These are phyloP conservation scores for Magnolia kwangsiensis DNA, from an alignment of 164 flowering plant species.

Conservation along the genomic window DNA sequence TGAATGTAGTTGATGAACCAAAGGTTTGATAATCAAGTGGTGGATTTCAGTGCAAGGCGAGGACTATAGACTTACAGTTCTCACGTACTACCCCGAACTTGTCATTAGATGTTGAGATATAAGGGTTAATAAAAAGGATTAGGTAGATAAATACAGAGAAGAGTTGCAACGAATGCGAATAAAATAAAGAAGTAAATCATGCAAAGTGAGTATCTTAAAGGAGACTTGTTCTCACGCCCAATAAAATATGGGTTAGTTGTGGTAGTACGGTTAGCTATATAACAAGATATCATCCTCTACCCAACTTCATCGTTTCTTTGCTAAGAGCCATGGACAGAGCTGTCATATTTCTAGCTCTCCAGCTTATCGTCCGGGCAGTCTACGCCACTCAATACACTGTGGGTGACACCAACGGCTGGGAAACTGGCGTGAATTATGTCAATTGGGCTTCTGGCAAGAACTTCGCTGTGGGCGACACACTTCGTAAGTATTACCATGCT, in stretches of 20 bases:
- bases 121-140: background rate
- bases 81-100: background rate
- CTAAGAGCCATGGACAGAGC: conserved; percentile 15
- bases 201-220: background rate
- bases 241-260: background rate
- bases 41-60: too few species aligned
- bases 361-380: conserved; percentile 9
- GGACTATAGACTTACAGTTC: background rate
- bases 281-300: background rate
- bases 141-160: background rate
- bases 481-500: conserved; percentile 32
- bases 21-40: too few species aligned
- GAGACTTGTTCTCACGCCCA: conserved; percentile 1
- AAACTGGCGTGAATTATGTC: conserved; percentile 43
- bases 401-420: conserved; percentile 68
- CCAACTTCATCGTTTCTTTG: background rate
- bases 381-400: conserved; percentile 23
- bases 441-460: conserved; percentile 44
- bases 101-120: background rate
- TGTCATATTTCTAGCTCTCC: conserved; percentile 10
- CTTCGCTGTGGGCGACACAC: conserved; percentile 52
- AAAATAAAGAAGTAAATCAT: background rate
- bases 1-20: too few species aligned
- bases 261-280: conserved; percentile 7
- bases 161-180: background rate